phyloP scores from a whole-genome alignment of 495 filamentous ascomycete species.

The Viridothelium virens region DNA sequence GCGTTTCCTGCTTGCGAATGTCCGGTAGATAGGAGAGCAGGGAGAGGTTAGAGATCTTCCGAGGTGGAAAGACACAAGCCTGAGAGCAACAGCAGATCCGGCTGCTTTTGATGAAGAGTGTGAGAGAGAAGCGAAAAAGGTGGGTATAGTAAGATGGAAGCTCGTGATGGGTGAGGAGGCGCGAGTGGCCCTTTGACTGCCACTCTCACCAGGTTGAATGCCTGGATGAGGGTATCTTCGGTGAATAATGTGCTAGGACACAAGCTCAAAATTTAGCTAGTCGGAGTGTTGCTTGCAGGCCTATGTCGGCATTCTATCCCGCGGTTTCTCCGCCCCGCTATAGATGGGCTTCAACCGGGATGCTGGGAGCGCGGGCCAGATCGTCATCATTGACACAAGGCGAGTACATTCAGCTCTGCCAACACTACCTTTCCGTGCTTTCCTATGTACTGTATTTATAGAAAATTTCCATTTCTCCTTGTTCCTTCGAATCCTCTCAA shows the following conservation, averaged over 20 bases:
- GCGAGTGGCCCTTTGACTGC: not conserved
- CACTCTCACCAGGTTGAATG: not conserved
- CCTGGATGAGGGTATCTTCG: not conserved
- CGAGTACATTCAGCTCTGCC: not conserved
- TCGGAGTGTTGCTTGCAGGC: not conserved
- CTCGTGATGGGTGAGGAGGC: not conserved
- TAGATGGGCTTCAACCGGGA: no score
- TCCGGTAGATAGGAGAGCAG: not conserved
- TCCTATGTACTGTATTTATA: slow-evolving; percentile 6
- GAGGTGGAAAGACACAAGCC: not conserved
- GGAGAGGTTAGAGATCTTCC: not conserved
- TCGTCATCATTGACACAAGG: no score
- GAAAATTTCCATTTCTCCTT: not conserved
- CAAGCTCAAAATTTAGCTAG: not conserved
- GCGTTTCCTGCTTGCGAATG: slow-evolving; percentile 3
- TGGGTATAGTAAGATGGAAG: not conserved
- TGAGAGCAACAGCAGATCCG: slow-evolving; percentile 21
- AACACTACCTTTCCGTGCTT: not conserved
- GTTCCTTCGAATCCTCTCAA: not conserved
- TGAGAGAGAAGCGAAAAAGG: slow-evolving; percentile 21
- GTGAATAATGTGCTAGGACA: not conserved
- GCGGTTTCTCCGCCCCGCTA: not conserved
- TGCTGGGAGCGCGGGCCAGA: not conserved
- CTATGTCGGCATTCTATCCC: not conserved
- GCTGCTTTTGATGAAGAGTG: slow-evolving; percentile 18